These are phyloP conservation scores for Pseudopediastrum boryanum DNA, from an alignment of 139 green algal genomes.

Conservation along the genomic window DNA sequence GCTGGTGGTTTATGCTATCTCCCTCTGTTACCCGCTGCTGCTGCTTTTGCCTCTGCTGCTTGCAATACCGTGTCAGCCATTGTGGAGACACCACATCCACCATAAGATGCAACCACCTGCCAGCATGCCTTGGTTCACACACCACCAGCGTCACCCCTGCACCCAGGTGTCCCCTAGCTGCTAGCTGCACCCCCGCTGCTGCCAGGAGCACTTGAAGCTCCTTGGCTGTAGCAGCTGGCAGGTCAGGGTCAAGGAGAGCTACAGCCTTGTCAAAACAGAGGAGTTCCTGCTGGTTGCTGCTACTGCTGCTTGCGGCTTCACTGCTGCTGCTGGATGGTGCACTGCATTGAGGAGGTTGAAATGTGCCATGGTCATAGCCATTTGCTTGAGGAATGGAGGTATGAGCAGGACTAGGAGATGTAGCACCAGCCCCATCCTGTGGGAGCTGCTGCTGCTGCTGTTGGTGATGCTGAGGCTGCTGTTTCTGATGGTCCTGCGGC, in stretches of 20 bases:
- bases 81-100: conserved; percentile 23
- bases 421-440: too few species aligned
- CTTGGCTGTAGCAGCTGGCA: not conserved
- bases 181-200: not conserved
- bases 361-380: too few species aligned
- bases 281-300: not conserved
- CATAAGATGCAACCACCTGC: conserved; percentile 11
- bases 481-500: not conserved
- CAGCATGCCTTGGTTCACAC: conserved; percentile 1
- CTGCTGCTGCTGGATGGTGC: not conserved
- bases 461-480: not conserved
- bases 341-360: too few species aligned
- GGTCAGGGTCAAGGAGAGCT: not conserved
- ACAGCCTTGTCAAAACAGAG: not conserved
- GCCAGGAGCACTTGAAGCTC: not conserved
- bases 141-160: conserved; percentile 12
- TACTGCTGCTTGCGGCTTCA: not conserved
- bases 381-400: too few species aligned
- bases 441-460: not conserved
- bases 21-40: conserved; percentile 5
- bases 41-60: conserved; percentile 1
- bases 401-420: too few species aligned
- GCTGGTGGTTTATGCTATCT: not conserved
- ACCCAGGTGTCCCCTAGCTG: conserved; percentile 24
- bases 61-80: conserved; percentile 17